Evolutionary conservation across 2,329 filamentous ascomycete species (phyloP).

Genomic region (Pseudogymnoascus sp.): DNA sequence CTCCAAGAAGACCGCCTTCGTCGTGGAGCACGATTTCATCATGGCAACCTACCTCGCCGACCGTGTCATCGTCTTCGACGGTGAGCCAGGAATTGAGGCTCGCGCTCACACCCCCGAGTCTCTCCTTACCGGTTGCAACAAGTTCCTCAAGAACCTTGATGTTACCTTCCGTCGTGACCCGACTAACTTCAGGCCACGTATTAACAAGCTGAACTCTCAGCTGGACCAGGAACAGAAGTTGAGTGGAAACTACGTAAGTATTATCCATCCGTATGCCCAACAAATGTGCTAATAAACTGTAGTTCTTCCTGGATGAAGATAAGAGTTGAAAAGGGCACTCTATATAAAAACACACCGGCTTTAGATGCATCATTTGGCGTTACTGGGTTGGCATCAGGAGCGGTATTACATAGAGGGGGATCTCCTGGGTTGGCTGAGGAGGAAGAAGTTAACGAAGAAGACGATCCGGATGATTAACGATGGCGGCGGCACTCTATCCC

Average conservation of each 20-base stretch:
- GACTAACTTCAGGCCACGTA: slow-evolving; percentile 90
- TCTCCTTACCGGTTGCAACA: slow-evolving; percentile 90
- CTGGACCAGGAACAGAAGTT: slow-evolving; percentile 97
- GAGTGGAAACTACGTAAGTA: slow-evolving; percentile 77
- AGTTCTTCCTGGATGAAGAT: slow-evolving; percentile 93
- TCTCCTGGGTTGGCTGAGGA: slow-evolving; percentile 33
- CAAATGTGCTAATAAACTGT: slow-evolving; percentile 16
- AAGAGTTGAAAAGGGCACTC: slow-evolving; percentile 56
- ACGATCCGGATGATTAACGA: slow-evolving; percentile 56
- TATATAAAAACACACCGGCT: slow-evolving; percentile 34
- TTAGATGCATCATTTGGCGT: slow-evolving; percentile 28
- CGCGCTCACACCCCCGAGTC: slow-evolving; percentile 87
- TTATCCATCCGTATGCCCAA: slow-evolving; percentile 11
- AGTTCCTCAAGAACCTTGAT: slow-evolving; percentile 90
- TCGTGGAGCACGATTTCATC: slow-evolving; percentile 99
- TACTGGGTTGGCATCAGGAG: slow-evolving; percentile 25
- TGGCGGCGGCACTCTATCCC: slow-evolving; percentile 56
- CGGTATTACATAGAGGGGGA: slow-evolving; percentile 26
- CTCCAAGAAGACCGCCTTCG: slow-evolving; percentile 97
- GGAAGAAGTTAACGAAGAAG: slow-evolving; percentile 54
- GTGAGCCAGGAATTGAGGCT: slow-evolving; percentile 78
- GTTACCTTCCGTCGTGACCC: slow-evolving; percentile 98
- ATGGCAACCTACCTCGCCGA: slow-evolving; percentile 77
- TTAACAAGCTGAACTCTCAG: slow-evolving; percentile 95
- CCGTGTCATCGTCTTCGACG: slow-evolving; percentile 97